Evolutionary conservation across 768 basidiomycete species (phyloP).

Genomic region (Suillus brevipes): DNA sequence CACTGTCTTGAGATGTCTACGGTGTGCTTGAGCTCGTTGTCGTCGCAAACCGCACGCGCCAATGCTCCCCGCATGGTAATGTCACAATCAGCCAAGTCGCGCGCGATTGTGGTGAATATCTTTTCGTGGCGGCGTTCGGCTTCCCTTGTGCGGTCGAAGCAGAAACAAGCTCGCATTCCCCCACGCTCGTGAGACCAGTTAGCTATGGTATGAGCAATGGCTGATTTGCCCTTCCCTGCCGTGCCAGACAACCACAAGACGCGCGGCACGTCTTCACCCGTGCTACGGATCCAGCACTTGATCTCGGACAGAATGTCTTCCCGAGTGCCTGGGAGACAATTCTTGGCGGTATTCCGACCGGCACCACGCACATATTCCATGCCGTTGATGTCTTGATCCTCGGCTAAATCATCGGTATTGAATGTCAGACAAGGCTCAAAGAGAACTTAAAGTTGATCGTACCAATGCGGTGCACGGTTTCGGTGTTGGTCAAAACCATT

Average conservation of each 20-base stretch:
- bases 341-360: slow-evolving; percentile 1
- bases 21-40: slow-evolving; percentile 1
- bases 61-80: background rate
- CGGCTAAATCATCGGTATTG: background rate
- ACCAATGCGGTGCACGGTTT: background rate
- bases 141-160: slow-evolving; percentile 13
- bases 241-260: slow-evolving; percentile 17
- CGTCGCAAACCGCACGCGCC: background rate
- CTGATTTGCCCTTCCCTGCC: slow-evolving; percentile 21
- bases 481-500: background rate
- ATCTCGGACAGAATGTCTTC: slow-evolving; percentile 16
- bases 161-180: slow-evolving; percentile 9
- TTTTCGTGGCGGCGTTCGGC: background rate
- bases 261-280: background rate
- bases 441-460: background rate
- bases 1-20: slow-evolving; percentile 13
- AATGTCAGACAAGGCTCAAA: background rate
- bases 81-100: background rate
- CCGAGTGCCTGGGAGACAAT: slow-evolving; percentile 18
- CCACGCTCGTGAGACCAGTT: slow-evolving; percentile 8
- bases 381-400: background rate
- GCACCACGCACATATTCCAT: background rate
- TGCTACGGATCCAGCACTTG: slow-evolving; percentile 14
- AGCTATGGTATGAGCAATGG: slow-evolving; percentile 21
- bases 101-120: slow-evolving; percentile 3